Conservation (phyloP, 768 basidiomycete species). For the Tulasnella sp. region DNA sequence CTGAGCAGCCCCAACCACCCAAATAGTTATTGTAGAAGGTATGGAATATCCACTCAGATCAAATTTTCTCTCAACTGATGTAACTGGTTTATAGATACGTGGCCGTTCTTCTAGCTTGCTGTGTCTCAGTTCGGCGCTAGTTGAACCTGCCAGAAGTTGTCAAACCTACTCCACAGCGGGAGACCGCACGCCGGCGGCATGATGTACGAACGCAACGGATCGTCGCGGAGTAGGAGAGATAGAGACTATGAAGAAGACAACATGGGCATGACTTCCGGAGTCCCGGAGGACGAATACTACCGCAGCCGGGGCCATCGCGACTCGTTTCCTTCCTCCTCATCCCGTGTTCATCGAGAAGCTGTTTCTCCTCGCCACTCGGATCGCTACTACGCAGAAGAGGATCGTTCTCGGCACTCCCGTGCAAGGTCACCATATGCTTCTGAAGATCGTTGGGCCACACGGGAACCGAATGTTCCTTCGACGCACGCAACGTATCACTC, state of each 20-base stretch:
- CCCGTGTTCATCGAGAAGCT: not conserved
- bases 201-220: constrained; percentile 13
- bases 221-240: constrained; percentile 4
- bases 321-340: constrained; percentile 2
- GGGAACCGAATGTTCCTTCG: not conserved
- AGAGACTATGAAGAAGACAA: constrained; percentile 13
- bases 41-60: not conserved
- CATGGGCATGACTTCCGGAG: not conserved
- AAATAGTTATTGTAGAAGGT: not conserved
- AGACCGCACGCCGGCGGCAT: not conserved
- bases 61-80: not conserved
- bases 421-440: constrained; percentile 16
- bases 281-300: constrained; percentile 13
- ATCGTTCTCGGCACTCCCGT: not conserved
- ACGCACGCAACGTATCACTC: constrained; percentile 5
- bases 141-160: not conserved
- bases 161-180: not conserved
- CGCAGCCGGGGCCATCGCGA: constrained; percentile 11
- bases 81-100: not conserved
- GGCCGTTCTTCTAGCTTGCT: not conserved
- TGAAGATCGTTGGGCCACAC: constrained; percentile 15
- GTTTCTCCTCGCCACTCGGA: not conserved
- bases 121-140: not conserved
- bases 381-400: not conserved
- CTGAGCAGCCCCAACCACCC: constrained; percentile 6